Evolutionary conservation across 495 filamentous ascomycete genomes (phyloP).

Genomic region (Xylaria flabelliformis): DNA sequence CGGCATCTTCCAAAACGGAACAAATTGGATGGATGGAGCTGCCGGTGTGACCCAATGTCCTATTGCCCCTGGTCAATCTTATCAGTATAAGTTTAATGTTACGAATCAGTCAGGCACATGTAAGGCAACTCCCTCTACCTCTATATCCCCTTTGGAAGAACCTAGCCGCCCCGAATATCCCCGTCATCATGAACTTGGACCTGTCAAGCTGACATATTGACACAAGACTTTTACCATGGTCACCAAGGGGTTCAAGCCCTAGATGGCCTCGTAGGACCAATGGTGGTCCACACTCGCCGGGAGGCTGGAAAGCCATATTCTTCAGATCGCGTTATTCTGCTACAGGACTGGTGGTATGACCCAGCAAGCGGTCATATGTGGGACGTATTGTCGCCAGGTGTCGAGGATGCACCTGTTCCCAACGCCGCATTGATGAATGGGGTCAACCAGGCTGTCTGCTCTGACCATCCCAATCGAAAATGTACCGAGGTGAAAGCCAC

Average conservation of each 20-base stretch:
- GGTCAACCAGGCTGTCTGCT: conserved; percentile 55
- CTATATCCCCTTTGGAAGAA: not conserved
- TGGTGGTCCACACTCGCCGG: conserved; percentile 58
- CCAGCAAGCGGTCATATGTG: conserved; percentile 54
- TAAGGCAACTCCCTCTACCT: conserved; percentile 25
- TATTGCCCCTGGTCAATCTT: conserved; percentile 60
- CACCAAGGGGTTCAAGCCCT: conserved; percentile 50
- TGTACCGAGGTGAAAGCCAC: conserved; percentile 54
- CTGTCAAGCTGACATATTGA: conserved; percentile 29
- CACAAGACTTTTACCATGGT: conserved; percentile 48
- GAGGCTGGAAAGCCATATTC: conserved; percentile 54
- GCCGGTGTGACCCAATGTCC: conserved; percentile 71
- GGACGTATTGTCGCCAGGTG: conserved; percentile 57
- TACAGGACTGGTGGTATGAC: conserved; percentile 67
- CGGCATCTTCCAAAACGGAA: conserved; percentile 67
- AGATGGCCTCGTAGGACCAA: conserved; percentile 63
- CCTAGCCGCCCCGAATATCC: not conserved
- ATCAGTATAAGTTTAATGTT: conserved; percentile 53
- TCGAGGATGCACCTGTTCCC: conserved; percentile 65
- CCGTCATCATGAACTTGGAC: not conserved
- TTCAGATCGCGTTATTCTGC: conserved; percentile 60
- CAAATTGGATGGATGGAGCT: conserved; percentile 68
- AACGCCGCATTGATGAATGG: conserved; percentile 73
- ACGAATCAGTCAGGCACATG: conserved; percentile 56
- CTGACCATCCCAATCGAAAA: conserved; percentile 47